Conservation (phyloP, 306 rosid genomes). For the Chamaecrista fasciculata region DNA sequence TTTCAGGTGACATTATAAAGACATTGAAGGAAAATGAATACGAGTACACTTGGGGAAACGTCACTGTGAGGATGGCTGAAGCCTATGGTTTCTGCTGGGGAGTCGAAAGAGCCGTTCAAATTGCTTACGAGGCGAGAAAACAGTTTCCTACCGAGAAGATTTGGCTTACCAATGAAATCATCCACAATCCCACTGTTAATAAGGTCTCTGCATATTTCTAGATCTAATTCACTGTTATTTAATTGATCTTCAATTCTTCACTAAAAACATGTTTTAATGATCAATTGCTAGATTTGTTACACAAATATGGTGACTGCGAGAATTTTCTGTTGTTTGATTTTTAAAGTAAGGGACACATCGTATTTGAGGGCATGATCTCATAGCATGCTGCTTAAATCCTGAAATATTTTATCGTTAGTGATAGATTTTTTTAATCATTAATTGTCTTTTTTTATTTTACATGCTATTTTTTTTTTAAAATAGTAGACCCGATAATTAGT, state of each 20-base stretch:
- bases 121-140: conserved; percentile 95
- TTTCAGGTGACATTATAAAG: conserved; percentile 81
- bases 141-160: conserved; percentile 81
- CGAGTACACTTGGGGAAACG: conserved; percentile 88
- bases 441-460: neutral
- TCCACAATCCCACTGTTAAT: conserved; percentile 94
- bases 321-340: neutral
- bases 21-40: conserved; percentile 72
- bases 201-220: conserved; percentile 48
- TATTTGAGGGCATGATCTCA: conserved; percentile 8
- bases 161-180: conserved; percentile 95
- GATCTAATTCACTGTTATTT: neutral
- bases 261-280: neutral
- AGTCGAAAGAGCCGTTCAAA: conserved; percentile 96
- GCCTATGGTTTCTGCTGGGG: conserved; percentile 98
- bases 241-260: too few species aligned
- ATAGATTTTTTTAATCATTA: conserved; percentile 4
- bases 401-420: neutral
- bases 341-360: neutral
- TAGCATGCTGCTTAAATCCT: neutral
- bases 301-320: neutral
- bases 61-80: conserved; percentile 92
- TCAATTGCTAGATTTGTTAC: neutral
- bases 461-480: neutral
- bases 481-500: neutral